Conservation (phyloP, 306 rosid genomes). For the Arachis hypogaea region DNA sequence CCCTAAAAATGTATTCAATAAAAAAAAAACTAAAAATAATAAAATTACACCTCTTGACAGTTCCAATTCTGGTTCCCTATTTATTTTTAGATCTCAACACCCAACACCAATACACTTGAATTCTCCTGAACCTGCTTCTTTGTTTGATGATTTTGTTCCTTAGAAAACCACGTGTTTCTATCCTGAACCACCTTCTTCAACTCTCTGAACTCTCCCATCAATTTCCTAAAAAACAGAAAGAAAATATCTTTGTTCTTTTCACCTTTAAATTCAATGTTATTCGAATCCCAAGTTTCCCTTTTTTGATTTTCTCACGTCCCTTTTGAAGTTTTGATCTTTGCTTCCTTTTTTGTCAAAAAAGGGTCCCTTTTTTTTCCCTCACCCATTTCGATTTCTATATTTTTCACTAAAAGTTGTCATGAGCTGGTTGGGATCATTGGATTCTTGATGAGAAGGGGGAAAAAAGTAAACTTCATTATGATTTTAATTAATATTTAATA, state of each 20-base stretch:
- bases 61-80: background rate
- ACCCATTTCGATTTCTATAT: background rate
- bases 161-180: background rate
- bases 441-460: constrained; percentile 4
- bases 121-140: background rate
- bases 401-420: background rate
- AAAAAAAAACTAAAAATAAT: background rate
- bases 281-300: background rate
- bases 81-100: background rate
- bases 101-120: background rate
- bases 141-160: background rate
- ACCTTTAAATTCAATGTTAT: background rate
- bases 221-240: too few relatives aligned
- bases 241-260: background rate
- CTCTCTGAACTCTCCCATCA: background rate
- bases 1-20: background rate
- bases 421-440: constrained; percentile 36
- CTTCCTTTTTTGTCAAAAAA: constrained; percentile 1
- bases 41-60: background rate
- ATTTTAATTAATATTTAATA: constrained; percentile 10
- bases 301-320: background rate
- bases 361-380: background rate
- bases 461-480: constrained; percentile 23
- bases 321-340: background rate
- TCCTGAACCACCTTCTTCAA: background rate